Conservation (phyloP, 495 filamentous ascomycete species). For the Penicillium robsamsonii region DNA sequence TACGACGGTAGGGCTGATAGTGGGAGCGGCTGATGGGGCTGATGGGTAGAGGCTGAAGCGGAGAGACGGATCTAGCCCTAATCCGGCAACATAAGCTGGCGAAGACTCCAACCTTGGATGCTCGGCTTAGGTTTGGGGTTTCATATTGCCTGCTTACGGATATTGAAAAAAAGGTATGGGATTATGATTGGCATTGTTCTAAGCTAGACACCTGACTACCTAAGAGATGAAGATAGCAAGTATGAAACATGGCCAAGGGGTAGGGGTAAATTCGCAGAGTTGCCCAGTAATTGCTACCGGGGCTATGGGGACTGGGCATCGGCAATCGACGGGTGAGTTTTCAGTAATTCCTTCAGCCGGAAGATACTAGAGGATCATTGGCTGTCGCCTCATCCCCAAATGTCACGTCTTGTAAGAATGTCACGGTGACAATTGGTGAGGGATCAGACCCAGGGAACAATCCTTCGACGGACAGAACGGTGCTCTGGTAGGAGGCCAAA, state of each 20-base stretch:
- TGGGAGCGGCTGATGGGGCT: background rate
- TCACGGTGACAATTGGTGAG: conserved; percentile 14
- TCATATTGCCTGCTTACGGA: background rate
- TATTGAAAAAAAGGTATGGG: conserved; percentile 1
- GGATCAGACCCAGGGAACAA: conserved; percentile 11
- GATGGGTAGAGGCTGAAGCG: background rate
- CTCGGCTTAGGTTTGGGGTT: background rate
- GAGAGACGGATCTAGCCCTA: background rate
- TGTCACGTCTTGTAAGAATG: conserved; percentile 6
- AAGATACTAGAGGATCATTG: conserved; percentile 8
- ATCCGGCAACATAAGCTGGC: background rate
- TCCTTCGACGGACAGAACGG: conserved; percentile 6
- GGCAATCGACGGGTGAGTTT: conserved; percentile 12
- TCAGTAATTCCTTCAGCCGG: conserved; percentile 10
- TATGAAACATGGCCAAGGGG: conserved; percentile 19
- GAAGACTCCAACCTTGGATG: background rate
- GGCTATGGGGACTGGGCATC: conserved; percentile 11
- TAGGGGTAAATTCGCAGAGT: conserved; percentile 17
- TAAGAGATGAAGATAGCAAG: conserved; percentile 20
- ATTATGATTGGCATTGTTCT: conserved; percentile 18
- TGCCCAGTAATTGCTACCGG: conserved; percentile 18
- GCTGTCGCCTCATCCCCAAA: conserved; percentile 11
- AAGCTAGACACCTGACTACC: conserved; percentile 15
- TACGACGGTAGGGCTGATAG: background rate
- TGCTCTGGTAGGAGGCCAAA: conserved; percentile 12